These are phyloP conservation scores for Syncephalastrum monosporum DNA, from an alignment of 371 early-diverging fungal species.

Conservation along the genomic window DNA sequence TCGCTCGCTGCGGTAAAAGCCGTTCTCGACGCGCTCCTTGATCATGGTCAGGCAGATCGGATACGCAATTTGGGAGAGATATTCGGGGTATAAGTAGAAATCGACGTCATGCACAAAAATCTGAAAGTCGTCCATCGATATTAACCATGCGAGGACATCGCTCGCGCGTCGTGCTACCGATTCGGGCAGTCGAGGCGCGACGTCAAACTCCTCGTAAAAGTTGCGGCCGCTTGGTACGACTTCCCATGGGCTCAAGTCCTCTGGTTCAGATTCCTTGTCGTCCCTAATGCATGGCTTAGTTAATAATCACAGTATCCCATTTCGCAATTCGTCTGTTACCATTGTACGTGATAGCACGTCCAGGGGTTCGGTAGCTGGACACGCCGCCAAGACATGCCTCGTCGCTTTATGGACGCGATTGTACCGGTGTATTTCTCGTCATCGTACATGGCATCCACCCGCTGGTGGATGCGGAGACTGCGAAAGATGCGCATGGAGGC, in stretches of 20 bases:
- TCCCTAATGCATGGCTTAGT: slow-evolving; percentile 20
- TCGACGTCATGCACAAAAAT: slow-evolving; percentile 71
- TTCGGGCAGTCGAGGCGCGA: slow-evolving; percentile 9
- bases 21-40: slow-evolving; percentile 49
- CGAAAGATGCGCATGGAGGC: slow-evolving; percentile 52
- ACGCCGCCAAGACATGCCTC: slow-evolving; percentile 35
- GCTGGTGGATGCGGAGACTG: slow-evolving; percentile 45
- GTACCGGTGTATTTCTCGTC: slow-evolving; percentile 64
- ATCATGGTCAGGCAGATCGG: slow-evolving; percentile 70
- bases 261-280: slow-evolving; percentile 29
- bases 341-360: slow-evolving; percentile 57
- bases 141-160: slow-evolving; percentile 37
- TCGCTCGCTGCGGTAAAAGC: slow-evolving; percentile 63
- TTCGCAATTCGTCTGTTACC: slow-evolving; percentile 23
- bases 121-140: slow-evolving; percentile 42
- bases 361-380: slow-evolving; percentile 44
- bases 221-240: slow-evolving; percentile 39
- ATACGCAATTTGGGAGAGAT: slow-evolving; percentile 65
- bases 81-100: slow-evolving; percentile 62
- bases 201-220: slow-evolving; percentile 35
- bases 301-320: background rate
- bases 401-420: slow-evolving; percentile 32
- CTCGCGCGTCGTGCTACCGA: slow-evolving; percentile 31
- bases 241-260: slow-evolving; percentile 58
- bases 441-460: slow-evolving; percentile 67